phyloP scores from a whole-genome alignment of 257 asterid genomes.

The Pogostemon cablin region DNA sequence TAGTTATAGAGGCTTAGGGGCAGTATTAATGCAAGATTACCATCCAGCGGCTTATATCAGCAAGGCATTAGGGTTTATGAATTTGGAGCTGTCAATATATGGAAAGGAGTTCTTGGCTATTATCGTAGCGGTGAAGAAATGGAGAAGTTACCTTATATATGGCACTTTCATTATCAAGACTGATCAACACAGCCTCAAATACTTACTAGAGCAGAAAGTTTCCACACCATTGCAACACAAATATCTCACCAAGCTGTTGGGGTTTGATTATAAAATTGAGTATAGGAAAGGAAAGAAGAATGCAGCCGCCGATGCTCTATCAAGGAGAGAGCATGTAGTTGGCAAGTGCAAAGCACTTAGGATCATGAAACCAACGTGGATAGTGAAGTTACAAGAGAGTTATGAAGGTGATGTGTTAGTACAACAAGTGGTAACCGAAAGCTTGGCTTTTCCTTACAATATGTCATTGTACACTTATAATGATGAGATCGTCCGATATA shows the following conservation, averaged over 20 bases:
- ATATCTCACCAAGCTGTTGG: neutral
- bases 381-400: neutral
- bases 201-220: neutral
- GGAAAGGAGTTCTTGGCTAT: neutral
- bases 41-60: neutral
- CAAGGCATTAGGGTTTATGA: neutral
- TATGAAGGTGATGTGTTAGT: neutral
- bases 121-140: neutral
- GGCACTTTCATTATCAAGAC: neutral
- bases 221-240: neutral
- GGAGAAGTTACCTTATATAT: neutral
- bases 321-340: neutral
- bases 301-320: neutral
- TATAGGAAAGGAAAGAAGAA: neutral
- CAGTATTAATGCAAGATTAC: neutral
- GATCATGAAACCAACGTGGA: neutral
- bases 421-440: neutral
- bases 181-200: neutral
- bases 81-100: neutral
- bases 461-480: neutral
- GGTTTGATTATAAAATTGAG: neutral
- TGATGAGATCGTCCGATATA: neutral
- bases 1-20: neutral
- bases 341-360: neutral
- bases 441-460: neutral